Evolutionary conservation across 257 asterid genomes (phyloP), one percentile per base, ranked within the genome.

Genomic region (Solanum pimpinellifolium): DNA sequence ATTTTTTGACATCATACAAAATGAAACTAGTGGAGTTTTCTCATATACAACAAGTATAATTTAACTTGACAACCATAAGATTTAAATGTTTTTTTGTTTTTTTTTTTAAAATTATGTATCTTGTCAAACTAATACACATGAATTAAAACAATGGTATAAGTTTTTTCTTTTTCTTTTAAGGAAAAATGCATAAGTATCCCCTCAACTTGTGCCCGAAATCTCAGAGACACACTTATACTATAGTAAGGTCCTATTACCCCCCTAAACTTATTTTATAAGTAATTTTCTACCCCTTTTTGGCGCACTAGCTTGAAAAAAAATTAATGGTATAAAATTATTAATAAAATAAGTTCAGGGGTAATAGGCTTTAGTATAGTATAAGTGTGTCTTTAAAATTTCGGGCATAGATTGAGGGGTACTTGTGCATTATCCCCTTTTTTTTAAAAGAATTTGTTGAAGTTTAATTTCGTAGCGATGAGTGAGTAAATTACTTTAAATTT

Each of bases 371-470:
- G 0, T 4, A 35, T 35, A 5, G 1, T 35, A 35, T 5, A 35
- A 35, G 39, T 35, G 0, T 5, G 39, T 35, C 7, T 35, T 6
- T 35, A 1, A 5, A 6, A 35, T 35, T 35, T 35, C 39, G 7
- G 1, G 1, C 0, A 35, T 35, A 4, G 1, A 5, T 35, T 35
- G 1, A 33, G 35, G 1, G 5, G 0, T 35, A 35, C 0, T 5
- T 35, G 39, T 35, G 7, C 39, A 5, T 35, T 35, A 5, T 35
- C 39, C 1, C 37, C 0, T 35, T n/a, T 60, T n/a, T 2, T 62
- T 37, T 21, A 23, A 11, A 21, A 39, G 11, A 6, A 39, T 41
- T 11, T 75, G 21, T 21, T 39, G 83, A 39, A 75, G 21, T 75
- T 65, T 3, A 3, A 3, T 33, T 11, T 75, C 2, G 1, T 6